Evolutionary conservation across 2,329 filamentous ascomycete genomes (phyloP).

Genomic region (Ceratocystis albifundus): DNA sequence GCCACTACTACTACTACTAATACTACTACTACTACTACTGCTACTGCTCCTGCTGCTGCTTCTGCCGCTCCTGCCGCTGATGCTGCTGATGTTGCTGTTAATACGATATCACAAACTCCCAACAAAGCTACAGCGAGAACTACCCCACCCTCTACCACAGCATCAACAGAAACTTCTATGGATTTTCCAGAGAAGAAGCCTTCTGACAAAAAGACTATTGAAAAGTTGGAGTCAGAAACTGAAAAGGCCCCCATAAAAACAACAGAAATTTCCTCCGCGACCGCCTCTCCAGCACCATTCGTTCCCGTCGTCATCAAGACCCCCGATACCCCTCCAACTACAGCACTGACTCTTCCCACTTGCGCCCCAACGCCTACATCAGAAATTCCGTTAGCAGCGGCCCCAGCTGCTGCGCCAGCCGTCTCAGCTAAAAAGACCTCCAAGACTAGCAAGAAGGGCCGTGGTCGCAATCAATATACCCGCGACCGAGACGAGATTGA

Average conservation of each 20-base stretch:
- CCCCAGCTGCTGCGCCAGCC: slow-evolving; percentile 32
- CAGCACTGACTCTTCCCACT: slow-evolving; percentile 36
- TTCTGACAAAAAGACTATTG: not conserved
- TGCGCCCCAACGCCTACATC: slow-evolving; percentile 26
- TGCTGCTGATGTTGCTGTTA: not conserved
- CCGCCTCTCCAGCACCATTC: not conserved
- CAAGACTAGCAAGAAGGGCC: slow-evolving; percentile 52
- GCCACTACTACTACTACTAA: not conserved
- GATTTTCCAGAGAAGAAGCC: not conserved
- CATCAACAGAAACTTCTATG: not conserved
- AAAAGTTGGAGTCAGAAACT: slow-evolving; percentile 6
- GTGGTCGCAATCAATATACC: slow-evolving; percentile 72
- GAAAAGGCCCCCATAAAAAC: slow-evolving; percentile 47
- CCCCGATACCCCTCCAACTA: slow-evolving; percentile 28
- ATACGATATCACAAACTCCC: not conserved
- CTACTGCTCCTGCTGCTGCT: not conserved
- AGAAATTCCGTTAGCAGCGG: slow-evolving; percentile 31
- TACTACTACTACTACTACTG: not conserved
- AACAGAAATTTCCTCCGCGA: too few relatives aligned
- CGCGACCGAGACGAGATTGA: slow-evolving; percentile 57
- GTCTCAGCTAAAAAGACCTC: slow-evolving; percentile 48
- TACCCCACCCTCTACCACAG: not conserved
- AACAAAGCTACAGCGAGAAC: not conserved
- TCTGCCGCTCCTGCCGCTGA: not conserved
- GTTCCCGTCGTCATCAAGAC: not conserved